Evolutionary conservation across 805 yeast genomes (phyloP).

Genomic region (Torulaspora gathmanii): DNA sequence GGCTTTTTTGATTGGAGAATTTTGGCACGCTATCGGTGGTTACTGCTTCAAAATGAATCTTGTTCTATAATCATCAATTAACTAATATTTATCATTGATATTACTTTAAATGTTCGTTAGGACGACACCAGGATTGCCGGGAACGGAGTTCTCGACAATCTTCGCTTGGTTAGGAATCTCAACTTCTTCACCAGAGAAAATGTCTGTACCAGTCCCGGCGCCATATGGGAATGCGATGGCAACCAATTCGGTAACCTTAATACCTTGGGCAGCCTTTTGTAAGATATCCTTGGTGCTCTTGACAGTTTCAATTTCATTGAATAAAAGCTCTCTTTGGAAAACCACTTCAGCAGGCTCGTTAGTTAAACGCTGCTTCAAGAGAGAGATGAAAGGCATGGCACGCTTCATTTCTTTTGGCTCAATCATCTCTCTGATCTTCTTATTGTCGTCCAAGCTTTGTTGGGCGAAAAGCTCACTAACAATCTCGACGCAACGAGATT

Average conservation of each 20-base stretch:
- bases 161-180: constrained; percentile 59
- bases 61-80: constrained; percentile 4
- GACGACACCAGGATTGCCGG: constrained; percentile 88
- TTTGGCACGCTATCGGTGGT: background rate
- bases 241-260: constrained; percentile 52
- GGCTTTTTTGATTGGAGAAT: background rate
- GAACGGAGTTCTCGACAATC: constrained; percentile 76
- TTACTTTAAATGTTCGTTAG: constrained; percentile 53
- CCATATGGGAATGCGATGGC: constrained; percentile 64
- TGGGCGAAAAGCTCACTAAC: constrained; percentile 70
- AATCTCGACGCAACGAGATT: constrained; percentile 68
- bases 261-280: constrained; percentile 58
- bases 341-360: constrained; percentile 70
- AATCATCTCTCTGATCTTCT: constrained; percentile 56
- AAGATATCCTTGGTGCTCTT: constrained; percentile 52
- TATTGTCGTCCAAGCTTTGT: constrained; percentile 60
- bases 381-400: constrained; percentile 94
- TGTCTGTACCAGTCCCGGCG: constrained; percentile 54
- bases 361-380: constrained; percentile 71
- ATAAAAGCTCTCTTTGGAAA: constrained; percentile 83
- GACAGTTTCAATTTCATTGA: constrained; percentile 68
- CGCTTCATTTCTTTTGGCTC: constrained; percentile 87
- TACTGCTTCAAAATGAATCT: background rate
- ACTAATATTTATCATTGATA: background rate
- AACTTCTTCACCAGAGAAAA: constrained; percentile 64